Percentiles rank a stretch among this genome's conserved stretches.
Conservation (phyloP, 257 asterid species). For the Scutellaria baicalensis region DNA sequence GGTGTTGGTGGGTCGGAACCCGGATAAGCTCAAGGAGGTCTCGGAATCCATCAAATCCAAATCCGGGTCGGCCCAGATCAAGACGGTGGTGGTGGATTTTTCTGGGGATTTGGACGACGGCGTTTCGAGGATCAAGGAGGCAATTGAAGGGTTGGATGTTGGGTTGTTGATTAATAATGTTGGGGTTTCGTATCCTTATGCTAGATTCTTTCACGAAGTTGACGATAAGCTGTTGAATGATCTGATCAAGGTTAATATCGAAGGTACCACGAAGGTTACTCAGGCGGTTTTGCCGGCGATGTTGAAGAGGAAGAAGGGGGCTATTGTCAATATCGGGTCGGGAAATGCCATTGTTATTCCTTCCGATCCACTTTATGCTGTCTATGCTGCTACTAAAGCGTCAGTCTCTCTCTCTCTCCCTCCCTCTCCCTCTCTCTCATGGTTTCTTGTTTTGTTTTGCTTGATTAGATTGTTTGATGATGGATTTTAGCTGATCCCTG, state of each 20-base stretch:
- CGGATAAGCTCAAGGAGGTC: conserved; percentile 67
- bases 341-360: conserved; percentile 90
- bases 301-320: conserved; percentile 83
- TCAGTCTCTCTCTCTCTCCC: conserved; percentile 29
- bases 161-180: conserved; percentile 87
- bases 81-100: conserved; percentile 79
- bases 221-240: conserved; percentile 72
- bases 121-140: conserved; percentile 52
- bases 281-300: conserved; percentile 81
- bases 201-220: conserved; percentile 86
- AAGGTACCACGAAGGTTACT: conserved; percentile 86
- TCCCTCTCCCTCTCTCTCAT: background rate
- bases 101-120: conserved; percentile 81
- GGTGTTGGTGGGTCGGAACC: conserved; percentile 77
- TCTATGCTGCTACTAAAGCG: conserved; percentile 98
- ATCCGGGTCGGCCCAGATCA: conserved; percentile 59
- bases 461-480: background rate
- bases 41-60: conserved; percentile 46
- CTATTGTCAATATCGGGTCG: conserved; percentile 91
- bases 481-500: background rate
- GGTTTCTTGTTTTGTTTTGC: background rate
- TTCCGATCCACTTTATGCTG: conserved; percentile 91
- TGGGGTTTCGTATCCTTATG: conserved; percentile 87
- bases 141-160: conserved; percentile 67
- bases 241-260: conserved; percentile 78